Base-by-base conservation (phyloP, 352 stramenopile genomes). In the Pythium utonaiense region DNA sequence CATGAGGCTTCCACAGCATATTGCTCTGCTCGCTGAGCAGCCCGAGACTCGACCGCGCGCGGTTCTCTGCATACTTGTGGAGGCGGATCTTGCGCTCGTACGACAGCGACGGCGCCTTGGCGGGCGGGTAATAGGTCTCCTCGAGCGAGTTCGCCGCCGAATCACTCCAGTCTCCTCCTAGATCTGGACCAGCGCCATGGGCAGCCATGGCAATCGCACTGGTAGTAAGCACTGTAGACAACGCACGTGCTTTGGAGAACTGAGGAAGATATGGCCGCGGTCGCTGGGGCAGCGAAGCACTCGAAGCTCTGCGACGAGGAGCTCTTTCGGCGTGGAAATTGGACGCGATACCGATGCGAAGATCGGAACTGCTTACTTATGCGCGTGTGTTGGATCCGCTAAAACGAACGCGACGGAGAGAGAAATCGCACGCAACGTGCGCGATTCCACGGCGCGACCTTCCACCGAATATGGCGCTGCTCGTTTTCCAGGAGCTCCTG, bases 51-150 rank as follows among this genome's bases (percentile, higher is more conserved):
- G 83, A 93, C 2, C 81, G 81, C 38, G 83, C 83, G 42, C 83
- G 80, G 67, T 93, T 93, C 64, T 93, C 83, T 13, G 83, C 83
- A 60, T 93, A 91, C 63, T 91, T 91, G 68, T 90, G 83, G 16
- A 91, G 64, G 2, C 83, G 81, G 51, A 93, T 91, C 54, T 91
- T 90, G 61, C 83, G 81, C 50, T 91, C 81, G 60, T 91, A 93
- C 30, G 83, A 93, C 17, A 93, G 80, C 49, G 83, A 93, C 52
- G 83, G 81, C 2, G 78, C 83, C 53, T 93, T 82, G 22, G 77
- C 67, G 5, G 69, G 66, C 51, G 76, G 57, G 38, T 83, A 71
- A 54, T 73, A 81, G 42, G 76, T 75, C 34, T 89, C 80, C 36
- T 83, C 72, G 21, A 86, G 77, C 16, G 78, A 86, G 60, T 86